Percentiles rank a stretch among this genome's conserved stretches.
phyloP scores from a whole-genome alignment of 176 grass and related monocot genomes.

The Triticum turgidum region DNA sequence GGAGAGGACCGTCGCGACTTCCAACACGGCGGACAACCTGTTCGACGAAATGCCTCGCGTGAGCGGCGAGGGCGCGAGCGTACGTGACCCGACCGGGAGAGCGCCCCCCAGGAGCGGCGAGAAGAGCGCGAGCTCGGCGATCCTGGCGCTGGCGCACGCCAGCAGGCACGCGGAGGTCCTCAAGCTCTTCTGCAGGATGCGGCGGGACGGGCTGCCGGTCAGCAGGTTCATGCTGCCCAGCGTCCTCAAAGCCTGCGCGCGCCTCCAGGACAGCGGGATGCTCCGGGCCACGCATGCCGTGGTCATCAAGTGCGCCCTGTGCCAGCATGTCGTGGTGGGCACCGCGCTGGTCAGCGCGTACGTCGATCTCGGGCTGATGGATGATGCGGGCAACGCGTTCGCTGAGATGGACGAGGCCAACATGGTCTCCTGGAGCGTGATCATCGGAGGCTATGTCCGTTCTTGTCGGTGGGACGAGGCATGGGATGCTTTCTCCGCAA shows the following conservation, averaged over 20 bases:
- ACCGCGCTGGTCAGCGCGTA: constrained; percentile 40
- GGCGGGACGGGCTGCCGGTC: not conserved
- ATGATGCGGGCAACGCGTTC: constrained; percentile 33
- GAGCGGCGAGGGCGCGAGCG: not conserved
- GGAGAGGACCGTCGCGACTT: not conserved
- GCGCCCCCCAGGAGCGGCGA: not conserved
- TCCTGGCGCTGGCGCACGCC: constrained; percentile 46
- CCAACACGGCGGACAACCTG: not conserved
- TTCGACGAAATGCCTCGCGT: not conserved
- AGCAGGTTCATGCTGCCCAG: constrained; percentile 55
- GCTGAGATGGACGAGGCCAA: constrained; percentile 35
- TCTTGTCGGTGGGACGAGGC: constrained; percentile 41
- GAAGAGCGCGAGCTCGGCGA: constrained; percentile 39
- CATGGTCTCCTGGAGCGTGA: constrained; percentile 51
- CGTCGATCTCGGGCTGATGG: constrained; percentile 24
- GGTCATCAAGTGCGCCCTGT: constrained; percentile 37
- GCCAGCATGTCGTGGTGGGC: constrained; percentile 40
- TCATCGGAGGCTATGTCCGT: constrained; percentile 39
- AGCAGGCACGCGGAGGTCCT: constrained; percentile 37
- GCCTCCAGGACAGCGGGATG: constrained; percentile 19
- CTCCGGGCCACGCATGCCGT: constrained; percentile 41
- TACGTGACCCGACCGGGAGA: too few relatives aligned
- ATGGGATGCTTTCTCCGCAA: constrained; percentile 38
- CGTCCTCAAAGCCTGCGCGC: constrained; percentile 44
- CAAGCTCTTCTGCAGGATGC: constrained; percentile 46